Evolutionary conservation across 106 monocot genomes (phyloP).

Genomic region (Platanthera zijinensis): DNA sequence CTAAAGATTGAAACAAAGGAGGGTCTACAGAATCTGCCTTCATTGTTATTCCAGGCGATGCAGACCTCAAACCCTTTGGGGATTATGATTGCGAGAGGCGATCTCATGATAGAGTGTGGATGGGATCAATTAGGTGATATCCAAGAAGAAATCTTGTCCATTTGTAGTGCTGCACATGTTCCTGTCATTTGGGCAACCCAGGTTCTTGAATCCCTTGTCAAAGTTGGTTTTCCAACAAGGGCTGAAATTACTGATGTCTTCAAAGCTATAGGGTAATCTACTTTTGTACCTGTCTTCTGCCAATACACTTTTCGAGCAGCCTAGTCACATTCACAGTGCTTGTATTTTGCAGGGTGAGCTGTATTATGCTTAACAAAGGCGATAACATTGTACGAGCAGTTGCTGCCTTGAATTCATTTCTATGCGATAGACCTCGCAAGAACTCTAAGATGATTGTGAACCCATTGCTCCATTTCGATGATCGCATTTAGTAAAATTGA

Average conservation of each 20-base stretch:
- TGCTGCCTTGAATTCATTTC: conserved; percentile 26
- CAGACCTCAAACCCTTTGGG: conserved; percentile 26
- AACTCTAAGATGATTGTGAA: conserved; percentile 14
- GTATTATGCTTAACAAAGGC: conserved; percentile 47
- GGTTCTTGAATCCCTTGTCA: conserved; percentile 35
- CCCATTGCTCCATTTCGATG: neutral
- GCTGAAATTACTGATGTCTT: conserved; percentile 38
- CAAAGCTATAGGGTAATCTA: conserved; percentile 27
- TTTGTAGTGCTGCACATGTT: conserved; percentile 35
- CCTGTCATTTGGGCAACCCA: conserved; percentile 51
- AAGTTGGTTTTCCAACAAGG: conserved; percentile 35
- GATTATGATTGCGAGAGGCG: conserved; percentile 47
- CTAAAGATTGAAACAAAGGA: conserved; percentile 39
- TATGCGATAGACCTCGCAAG: conserved; percentile 4
- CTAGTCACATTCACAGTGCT: neutral
- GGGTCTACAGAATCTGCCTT: conserved; percentile 34
- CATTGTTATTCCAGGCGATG: conserved; percentile 36
- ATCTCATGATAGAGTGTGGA: conserved; percentile 39
- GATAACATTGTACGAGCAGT: conserved; percentile 34
- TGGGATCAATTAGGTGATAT: conserved; percentile 34
- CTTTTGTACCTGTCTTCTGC: neutral
- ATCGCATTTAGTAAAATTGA: neutral
- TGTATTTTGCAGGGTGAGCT: conserved; percentile 22
- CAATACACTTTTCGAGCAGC: neutral
- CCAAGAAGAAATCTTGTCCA: conserved; percentile 32